Conservation (phyloP, 768 basidiomycete species). For the Calvatia gigantea region DNA sequence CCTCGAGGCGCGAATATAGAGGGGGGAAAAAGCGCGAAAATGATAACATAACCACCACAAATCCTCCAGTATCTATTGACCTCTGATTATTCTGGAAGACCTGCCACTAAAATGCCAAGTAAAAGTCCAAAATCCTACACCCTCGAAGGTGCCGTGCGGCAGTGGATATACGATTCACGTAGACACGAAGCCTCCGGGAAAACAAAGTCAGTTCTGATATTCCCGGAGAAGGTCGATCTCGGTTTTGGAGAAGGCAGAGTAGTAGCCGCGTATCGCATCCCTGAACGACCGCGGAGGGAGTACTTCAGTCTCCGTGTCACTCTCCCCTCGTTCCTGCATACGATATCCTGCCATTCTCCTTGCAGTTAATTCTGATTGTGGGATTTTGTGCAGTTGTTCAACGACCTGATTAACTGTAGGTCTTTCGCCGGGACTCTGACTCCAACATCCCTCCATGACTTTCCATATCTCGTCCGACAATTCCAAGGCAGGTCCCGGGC, state of each 20-base stretch:
- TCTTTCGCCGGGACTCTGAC: background rate
- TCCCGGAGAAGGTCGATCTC: background rate
- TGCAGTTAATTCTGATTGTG: background rate
- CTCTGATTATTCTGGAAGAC: too few relatives aligned
- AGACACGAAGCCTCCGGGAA: too few relatives aligned
- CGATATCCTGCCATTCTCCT: background rate
- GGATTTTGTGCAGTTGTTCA: background rate
- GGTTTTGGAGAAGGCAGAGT: background rate
- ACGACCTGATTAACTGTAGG: background rate
- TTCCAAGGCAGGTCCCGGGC: background rate
- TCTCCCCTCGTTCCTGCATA: background rate
- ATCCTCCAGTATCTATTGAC: too few relatives aligned
- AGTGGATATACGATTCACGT: too few relatives aligned
- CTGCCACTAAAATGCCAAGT: too few relatives aligned
- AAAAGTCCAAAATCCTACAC: too few relatives aligned
- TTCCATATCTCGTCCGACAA: background rate
- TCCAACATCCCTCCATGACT: background rate
- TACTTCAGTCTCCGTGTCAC: background rate
- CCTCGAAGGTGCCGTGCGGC: too few relatives aligned
- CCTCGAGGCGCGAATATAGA: too few relatives aligned
- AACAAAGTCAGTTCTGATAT: too few relatives aligned
- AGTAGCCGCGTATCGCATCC: background rate
- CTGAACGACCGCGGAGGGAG: background rate
- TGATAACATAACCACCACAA: too few relatives aligned
- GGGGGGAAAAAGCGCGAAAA: too few relatives aligned